Evolutionary conservation across 139 green algal species (phyloP).

Genomic region (Coelastrella sp.): DNA sequence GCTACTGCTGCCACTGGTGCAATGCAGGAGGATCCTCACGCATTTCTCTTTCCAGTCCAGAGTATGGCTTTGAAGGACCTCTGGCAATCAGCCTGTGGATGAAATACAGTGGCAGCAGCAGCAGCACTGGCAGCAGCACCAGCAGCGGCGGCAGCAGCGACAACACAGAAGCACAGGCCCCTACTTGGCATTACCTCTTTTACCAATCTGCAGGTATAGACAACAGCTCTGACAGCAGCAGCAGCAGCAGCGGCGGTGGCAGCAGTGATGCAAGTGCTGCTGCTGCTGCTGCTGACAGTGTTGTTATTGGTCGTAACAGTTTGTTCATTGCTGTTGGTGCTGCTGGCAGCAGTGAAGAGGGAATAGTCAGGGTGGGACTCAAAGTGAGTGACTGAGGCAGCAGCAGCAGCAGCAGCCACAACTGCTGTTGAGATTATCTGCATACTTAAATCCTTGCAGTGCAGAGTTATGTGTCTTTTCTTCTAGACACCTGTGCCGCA

Average conservation of each 20-base stretch:
- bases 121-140: conserved; percentile 3
- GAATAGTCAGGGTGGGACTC: neutral
- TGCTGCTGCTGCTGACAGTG: neutral
- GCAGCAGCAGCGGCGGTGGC: conserved; percentile 4
- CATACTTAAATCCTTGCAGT: neutral
- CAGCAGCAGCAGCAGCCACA: too few species aligned
- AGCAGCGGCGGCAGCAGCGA: conserved; percentile 16
- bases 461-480: neutral
- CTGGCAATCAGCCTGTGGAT: conserved; percentile 9
- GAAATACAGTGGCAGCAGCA: conserved; percentile 15
- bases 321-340: conserved; percentile 18
- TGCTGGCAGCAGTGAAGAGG: neutral
- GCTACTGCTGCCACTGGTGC: neutral
- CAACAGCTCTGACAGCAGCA: neutral
- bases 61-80: neutral
- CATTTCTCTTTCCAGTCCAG: neutral
- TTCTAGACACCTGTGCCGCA: too few species aligned
- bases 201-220: neutral
- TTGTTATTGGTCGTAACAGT: neutral
- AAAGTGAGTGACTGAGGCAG: neutral
- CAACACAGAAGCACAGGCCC: neutral
- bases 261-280: neutral
- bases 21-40: too few species aligned
- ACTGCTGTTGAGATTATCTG: too few species aligned
- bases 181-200: neutral